These are phyloP conservation scores for Cercophora scortea DNA, from an alignment of 495 filamentous ascomycete species.

Conservation along the genomic window DNA sequence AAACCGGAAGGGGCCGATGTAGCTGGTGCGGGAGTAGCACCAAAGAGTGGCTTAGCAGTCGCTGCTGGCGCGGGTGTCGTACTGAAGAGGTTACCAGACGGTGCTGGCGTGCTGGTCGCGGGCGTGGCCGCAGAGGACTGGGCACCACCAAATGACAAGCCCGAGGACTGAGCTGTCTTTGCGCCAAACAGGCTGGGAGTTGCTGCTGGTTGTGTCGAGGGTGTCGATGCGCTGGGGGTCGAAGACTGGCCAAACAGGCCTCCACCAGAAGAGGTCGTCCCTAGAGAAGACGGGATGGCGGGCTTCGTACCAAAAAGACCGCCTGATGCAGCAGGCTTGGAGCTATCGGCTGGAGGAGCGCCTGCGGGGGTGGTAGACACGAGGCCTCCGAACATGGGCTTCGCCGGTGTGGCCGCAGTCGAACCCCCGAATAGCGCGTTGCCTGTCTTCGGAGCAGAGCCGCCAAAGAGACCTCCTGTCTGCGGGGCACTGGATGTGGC, in stretches of 20 bases:
- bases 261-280: neutral
- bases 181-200: slow-evolving; percentile 1
- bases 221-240: slow-evolving; percentile 3
- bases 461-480: slow-evolving; percentile 11
- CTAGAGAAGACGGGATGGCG: neutral
- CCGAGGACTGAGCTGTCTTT: slow-evolving; percentile 9
- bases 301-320: slow-evolving; percentile 5
- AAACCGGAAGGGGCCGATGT: slow-evolving; percentile 13
- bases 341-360: slow-evolving; percentile 17
- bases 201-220: neutral
- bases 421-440: neutral
- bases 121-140: slow-evolving; percentile 1
- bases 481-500: neutral
- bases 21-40: slow-evolving; percentile 7
- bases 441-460: neutral
- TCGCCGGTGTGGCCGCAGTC: slow-evolving; percentile 19
- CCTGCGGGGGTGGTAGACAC: slow-evolving; percentile 26
- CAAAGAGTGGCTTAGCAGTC: slow-evolving; percentile 11
- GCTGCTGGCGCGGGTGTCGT: neutral
- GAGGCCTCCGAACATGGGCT: slow-evolving; percentile 15
- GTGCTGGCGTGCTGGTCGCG: neutral
- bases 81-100: neutral
- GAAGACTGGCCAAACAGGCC: slow-evolving; percentile 12
- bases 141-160: slow-evolving; percentile 24
- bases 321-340: slow-evolving; percentile 12